These are phyloP conservation scores for Hypoxylon sp. DNA, from an alignment of 2,329 filamentous ascomycete species.

Conservation along the genomic window DNA sequence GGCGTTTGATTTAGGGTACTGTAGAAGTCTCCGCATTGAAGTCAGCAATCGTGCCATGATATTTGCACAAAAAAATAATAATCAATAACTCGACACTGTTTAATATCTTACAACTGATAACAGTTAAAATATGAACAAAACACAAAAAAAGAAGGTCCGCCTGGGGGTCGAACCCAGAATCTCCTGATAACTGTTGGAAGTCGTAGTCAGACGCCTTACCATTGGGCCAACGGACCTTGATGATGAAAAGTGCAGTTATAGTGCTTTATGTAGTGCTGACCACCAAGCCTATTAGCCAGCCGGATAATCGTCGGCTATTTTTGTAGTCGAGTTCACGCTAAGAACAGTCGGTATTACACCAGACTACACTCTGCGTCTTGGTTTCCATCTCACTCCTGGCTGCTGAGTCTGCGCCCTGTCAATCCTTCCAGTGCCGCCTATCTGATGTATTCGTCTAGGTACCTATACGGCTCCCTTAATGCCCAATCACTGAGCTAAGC, in stretches of 20 bases:
- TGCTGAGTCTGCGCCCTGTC: no score
- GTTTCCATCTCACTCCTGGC: no score
- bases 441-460: no score
- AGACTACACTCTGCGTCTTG: not conserved
- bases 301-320: slow-evolving; percentile 18
- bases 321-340: not conserved
- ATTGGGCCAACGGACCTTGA: slow-evolving; percentile 35
- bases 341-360: no score
- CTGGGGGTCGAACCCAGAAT: slow-evolving; percentile 39
- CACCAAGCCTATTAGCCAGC: not conserved
- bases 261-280: not conserved
- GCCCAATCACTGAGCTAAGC: no score
- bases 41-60: no score
- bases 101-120: no score
- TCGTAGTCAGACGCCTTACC: slow-evolving; percentile 39
- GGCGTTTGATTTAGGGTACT: no score
- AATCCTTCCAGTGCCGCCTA: no score
- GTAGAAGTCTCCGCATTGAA: no score
- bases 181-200: slow-evolving; percentile 31
- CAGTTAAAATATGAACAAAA: slow-evolving; percentile 2
- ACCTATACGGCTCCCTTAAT: not conserved
- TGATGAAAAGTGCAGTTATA: not conserved
- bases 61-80: not conserved
- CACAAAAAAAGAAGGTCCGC: slow-evolving; percentile 24
- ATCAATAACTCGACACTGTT: no score